phyloP scores from a whole-genome alignment of 2,329 filamentous ascomycete species.

The Colletotrichum sp. region DNA sequence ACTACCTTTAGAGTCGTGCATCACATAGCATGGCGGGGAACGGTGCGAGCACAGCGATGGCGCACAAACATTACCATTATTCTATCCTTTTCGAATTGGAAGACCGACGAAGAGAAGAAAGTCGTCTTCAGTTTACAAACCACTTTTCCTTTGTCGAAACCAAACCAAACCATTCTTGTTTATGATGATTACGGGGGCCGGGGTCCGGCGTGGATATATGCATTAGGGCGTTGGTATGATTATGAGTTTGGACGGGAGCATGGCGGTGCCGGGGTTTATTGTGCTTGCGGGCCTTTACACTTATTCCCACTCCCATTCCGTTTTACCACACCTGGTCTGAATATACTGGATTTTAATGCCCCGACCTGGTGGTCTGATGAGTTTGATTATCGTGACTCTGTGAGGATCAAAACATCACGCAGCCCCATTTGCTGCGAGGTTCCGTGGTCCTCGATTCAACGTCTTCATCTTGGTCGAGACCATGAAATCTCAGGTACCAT shows the following conservation, averaged over 20 bases:
- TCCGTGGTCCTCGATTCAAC: neutral
- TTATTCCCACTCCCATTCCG: conserved; percentile 7
- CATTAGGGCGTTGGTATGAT: conserved; percentile 18
- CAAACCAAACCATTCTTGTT: neutral
- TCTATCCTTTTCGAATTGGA: neutral
- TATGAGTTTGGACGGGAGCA: conserved; percentile 15
- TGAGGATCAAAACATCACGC: neutral
- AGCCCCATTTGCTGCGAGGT: too few relatives aligned
- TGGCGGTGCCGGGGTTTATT: conserved; percentile 19
- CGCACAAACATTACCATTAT: neutral
- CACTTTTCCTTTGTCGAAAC: conserved; percentile 7
- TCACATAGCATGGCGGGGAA: neutral
- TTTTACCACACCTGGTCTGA: conserved; percentile 9
- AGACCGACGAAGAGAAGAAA: neutral
- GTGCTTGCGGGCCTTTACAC: conserved; percentile 9
- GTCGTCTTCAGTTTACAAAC: neutral
- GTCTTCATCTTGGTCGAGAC: neutral
- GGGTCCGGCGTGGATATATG: conserved; percentile 9
- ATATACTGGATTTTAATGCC: conserved; percentile 15
- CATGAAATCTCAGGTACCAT: neutral
- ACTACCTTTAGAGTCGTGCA: neutral
- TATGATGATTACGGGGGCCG: conserved; percentile 5
- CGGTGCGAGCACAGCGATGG: conserved; percentile 1
- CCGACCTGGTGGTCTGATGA: neutral
- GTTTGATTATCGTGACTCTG: neutral